Evolutionary conservation across 495 filamentous ascomycete species (phyloP), one percentile per base, ranked within the genome.

Genomic region (Hyaloscypha finlandica): DNA sequence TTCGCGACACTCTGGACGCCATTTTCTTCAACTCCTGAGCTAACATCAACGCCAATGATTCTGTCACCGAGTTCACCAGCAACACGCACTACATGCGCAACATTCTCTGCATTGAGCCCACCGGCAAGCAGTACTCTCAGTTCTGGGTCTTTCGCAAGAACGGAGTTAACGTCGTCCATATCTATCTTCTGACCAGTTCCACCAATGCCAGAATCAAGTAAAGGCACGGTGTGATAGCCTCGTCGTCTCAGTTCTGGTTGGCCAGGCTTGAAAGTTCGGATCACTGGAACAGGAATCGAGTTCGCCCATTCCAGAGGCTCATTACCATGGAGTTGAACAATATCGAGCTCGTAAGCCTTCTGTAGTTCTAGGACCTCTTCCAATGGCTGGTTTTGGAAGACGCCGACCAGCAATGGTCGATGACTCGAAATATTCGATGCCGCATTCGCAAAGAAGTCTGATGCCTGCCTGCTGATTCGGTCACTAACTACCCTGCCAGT

Each of bases 271-370:
- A 98, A 98, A 51, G 88, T 89, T 58, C 87, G 87, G 69, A 98
- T 90, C 25, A 99, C 92, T 1, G 95, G 96, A 0, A 96, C 92
- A 6, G 95, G 93, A 54, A 99, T 92, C 31, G 92, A 77, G 33
- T 76, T 82, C 2, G 93, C 88, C 94, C 95, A 98, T 74, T 98
- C 95, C 37, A 97, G 72, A 2, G 95, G 94, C 75, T 99, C 95
- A 60, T 87, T 80, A 9, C 95, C 95, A 75, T 99, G 95, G 4
- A 99, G 84, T 72, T 99, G 95, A 4, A 99, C 89, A 53, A 95
- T 81, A 74, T 99, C 95, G n/a, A 99, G 88, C 55, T 83, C 81
- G 64, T 97, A 84, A 3, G 88, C 82, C 62, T 85, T 83, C 71
- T 94, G 91, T 72, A 93, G 85, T 53, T 84, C 83, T 29, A 97